phyloP scores from a whole-genome alignment of 345 rosid genomes.

The Clarkia xantiana region DNA sequence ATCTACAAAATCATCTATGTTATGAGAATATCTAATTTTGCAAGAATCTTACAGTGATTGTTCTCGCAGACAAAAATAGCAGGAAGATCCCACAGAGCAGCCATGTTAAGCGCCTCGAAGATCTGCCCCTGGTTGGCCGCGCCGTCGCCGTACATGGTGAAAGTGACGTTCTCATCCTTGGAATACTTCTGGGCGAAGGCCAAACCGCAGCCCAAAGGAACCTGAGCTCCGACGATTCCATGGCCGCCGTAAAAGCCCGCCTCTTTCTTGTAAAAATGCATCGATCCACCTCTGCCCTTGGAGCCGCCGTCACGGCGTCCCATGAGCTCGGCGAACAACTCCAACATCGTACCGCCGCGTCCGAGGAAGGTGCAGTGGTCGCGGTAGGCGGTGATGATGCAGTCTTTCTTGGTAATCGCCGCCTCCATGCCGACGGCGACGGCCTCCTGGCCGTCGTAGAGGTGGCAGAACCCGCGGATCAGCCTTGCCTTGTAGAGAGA shows the following conservation, averaged over 20 bases:
- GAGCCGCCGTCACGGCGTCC: conserved; percentile 83
- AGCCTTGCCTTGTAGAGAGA: conserved; percentile 98
- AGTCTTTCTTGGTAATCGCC: conserved; percentile 70
- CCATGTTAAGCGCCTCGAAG: conserved; percentile 82
- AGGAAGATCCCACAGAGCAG: conserved; percentile 97
- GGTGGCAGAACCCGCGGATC: conserved; percentile 92
- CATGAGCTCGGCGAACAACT: conserved; percentile 84
- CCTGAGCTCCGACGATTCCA: conserved; percentile 95
- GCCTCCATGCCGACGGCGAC: conserved; percentile 96
- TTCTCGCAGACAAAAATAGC: conserved; percentile 89
- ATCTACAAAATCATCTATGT: too few relatives aligned
- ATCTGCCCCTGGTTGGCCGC: conserved; percentile 98
- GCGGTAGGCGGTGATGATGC: conserved; percentile 79
- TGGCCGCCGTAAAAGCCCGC: conserved; percentile 80
- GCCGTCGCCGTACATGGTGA: conserved; percentile 84
- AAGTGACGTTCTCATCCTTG: conserved; percentile 75
- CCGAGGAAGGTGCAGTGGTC: conserved; percentile 79
- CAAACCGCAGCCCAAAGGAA: conserved; percentile 87
- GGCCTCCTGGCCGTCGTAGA: conserved; percentile 98
- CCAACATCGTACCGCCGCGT: conserved; percentile 67
- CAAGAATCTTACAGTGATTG: conserved; percentile 56
- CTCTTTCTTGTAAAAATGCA: conserved; percentile 93
- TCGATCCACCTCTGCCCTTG: conserved; percentile 87
- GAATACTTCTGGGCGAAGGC: conserved; percentile 92
- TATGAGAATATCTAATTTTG: too few relatives aligned